Evolutionary conservation across 495 filamentous ascomycete genomes (phyloP).

Genomic region (Aspergillus saccharolyticus): DNA sequence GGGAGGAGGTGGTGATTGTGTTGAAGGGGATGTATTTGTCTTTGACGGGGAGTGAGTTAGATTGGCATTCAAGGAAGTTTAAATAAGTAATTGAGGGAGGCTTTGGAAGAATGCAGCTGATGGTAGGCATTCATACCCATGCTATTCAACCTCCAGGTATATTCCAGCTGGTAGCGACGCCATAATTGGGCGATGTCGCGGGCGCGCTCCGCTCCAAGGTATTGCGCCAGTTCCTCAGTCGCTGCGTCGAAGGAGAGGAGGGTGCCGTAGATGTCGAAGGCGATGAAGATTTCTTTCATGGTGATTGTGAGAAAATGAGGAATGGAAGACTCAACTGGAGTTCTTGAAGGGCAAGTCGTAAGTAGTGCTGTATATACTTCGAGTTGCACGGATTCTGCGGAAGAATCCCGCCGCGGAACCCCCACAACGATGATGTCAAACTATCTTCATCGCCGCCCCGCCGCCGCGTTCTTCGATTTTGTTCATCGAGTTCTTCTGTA

Average conservation of each 20-base stretch:
- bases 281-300: constrained; percentile 40
- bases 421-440: constrained; percentile 5
- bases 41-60: too few species aligned
- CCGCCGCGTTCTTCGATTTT: too few species aligned
- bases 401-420: background rate
- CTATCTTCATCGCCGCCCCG: background rate
- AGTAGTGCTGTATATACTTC: too few species aligned
- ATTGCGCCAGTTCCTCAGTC: constrained; percentile 43
- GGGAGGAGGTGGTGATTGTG: constrained; percentile 56
- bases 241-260: constrained; percentile 67
- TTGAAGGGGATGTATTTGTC: constrained; percentile 60
- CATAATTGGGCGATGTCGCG: constrained; percentile 51
- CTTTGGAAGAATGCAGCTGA: too few species aligned
- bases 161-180: constrained; percentile 68
- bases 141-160: constrained; percentile 77
- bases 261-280: constrained; percentile 75
- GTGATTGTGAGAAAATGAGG: background rate
- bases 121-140: too few species aligned
- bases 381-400: background rate
- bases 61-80: too few species aligned
- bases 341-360: too few species aligned
- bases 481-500: too few species aligned
- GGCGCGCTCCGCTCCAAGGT: constrained; percentile 45
- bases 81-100: too few species aligned
- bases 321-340: too few species aligned